A percentile compares a stretch with the other conserved stretches of the same genome.
Evolutionary conservation across 2,329 filamentous ascomycete species (phyloP).

Genomic region (Sporothrix euskadiensis): DNA sequence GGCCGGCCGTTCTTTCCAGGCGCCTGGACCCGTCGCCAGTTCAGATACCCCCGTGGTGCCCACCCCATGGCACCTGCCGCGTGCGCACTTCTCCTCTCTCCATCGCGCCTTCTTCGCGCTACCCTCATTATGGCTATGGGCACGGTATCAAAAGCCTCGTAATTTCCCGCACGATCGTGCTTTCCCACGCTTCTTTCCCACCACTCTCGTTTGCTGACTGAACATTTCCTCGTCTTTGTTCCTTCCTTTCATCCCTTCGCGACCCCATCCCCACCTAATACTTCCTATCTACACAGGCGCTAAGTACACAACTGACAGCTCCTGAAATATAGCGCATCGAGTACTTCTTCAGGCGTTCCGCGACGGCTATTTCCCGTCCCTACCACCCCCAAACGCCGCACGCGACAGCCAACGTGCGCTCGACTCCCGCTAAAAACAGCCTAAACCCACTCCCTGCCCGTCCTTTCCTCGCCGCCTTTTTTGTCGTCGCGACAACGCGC

Average conservation of each 20-base stretch:
- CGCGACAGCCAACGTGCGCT: not conserved
- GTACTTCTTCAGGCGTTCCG: not conserved
- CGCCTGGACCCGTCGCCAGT: not conserved
- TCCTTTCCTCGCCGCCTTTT: constrained; percentile 3
- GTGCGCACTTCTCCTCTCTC: not conserved
- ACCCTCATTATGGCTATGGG: not conserved
- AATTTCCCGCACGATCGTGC: not conserved
- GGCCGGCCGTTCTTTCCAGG: not conserved
- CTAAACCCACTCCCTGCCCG: constrained; percentile 12
- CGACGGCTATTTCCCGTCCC: not conserved
- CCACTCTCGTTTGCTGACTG: not conserved
- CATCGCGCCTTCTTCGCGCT: not conserved
- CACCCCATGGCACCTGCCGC: not conserved
- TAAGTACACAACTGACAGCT: not conserved
- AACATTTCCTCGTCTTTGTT: not conserved
- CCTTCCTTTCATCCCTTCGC: not conserved
- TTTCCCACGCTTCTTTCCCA: not conserved
- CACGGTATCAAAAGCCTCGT: not conserved
- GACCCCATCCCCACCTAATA: not conserved
- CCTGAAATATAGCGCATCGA: not conserved
- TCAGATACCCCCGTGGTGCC: constrained; percentile 17
- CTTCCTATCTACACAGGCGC: not conserved
- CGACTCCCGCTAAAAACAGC: not conserved
- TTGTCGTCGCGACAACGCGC: constrained; percentile 29
- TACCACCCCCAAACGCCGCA: not conserved